Percentiles rank a stretch among this genome's conserved stretches.
Evolutionary conservation across 768 basidiomycete species (phyloP).

Genomic region (Xerocomellus intermedius): DNA sequence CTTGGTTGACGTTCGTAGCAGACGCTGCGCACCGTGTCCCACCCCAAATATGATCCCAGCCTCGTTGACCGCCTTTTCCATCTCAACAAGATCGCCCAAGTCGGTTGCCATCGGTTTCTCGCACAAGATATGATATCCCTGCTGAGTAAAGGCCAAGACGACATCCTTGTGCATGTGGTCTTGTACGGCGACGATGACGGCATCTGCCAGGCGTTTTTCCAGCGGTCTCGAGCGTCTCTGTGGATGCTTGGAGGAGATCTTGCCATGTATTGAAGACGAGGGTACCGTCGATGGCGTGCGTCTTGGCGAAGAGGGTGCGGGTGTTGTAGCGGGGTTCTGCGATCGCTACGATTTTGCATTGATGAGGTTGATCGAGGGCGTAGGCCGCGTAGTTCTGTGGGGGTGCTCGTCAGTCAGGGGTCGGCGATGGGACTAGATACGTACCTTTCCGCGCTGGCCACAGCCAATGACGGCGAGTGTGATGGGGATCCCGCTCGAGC

Average conservation of each 20-base stretch:
- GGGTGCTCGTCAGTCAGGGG: neutral
- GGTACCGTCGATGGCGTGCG: constrained; percentile 60
- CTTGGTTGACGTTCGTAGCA: neutral
- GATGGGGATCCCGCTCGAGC: constrained; percentile 34
- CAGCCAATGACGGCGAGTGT: constrained; percentile 81
- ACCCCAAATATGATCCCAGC: constrained; percentile 78
- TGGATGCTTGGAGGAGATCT: constrained; percentile 66
- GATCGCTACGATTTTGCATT: constrained; percentile 78
- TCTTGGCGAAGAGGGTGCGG: constrained; percentile 52
- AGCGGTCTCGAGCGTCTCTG: constrained; percentile 57
- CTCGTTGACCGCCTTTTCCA: constrained; percentile 68
- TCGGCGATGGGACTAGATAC: neutral
- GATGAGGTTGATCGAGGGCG: constrained; percentile 54
- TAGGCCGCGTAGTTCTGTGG: constrained; percentile 62
- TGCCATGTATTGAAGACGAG: constrained; percentile 72
- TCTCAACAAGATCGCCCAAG: constrained; percentile 68
- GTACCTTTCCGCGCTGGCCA: constrained; percentile 77
- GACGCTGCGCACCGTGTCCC: constrained; percentile 65
- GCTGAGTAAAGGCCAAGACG: constrained; percentile 68
- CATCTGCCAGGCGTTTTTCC: constrained; percentile 78
- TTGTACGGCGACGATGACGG: constrained; percentile 77
- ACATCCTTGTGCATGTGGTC: constrained; percentile 79
- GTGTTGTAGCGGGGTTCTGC: constrained; percentile 79
- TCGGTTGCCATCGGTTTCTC: constrained; percentile 91
- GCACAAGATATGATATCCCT: constrained; percentile 87